Evolutionary conservation across 2,329 filamentous ascomycete species (phyloP).

Genomic region (Fusarium avenaceum): DNA sequence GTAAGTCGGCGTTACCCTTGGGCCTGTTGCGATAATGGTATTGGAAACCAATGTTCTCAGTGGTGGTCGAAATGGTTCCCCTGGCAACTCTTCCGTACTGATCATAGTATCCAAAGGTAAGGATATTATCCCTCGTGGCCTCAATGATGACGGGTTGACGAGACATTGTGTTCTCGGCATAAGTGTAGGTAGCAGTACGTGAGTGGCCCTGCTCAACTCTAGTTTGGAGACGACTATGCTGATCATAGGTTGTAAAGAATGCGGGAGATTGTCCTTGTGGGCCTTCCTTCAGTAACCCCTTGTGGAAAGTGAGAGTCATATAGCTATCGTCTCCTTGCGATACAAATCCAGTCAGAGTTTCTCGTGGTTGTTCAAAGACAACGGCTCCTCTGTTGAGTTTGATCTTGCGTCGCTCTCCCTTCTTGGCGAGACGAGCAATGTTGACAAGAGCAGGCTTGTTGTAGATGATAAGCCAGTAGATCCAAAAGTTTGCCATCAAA

Average conservation of each 20-base stretch:
- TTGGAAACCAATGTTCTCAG: conserved; percentile 27
- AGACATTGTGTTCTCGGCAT: conserved; percentile 18
- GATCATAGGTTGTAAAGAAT: conserved; percentile 6
- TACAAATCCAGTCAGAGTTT: conserved; percentile 5
- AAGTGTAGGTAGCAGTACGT: conserved; percentile 21
- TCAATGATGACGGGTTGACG: conserved; percentile 23
- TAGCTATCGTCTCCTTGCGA: conserved; percentile 3
- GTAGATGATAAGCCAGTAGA: conserved; percentile 7
- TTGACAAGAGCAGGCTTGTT: conserved; percentile 9
- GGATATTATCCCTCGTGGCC: conserved; percentile 4
- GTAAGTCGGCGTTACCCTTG: conserved; percentile 30
- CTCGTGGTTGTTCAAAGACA: neutral
- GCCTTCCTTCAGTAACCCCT: neutral
- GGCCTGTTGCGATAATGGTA: conserved; percentile 32
- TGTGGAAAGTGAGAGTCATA: conserved; percentile 9
- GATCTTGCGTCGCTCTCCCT: conserved; percentile 13
- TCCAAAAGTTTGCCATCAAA: neutral
- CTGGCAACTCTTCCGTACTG: conserved; percentile 30
- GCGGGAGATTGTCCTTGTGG: neutral
- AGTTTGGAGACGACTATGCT: neutral
- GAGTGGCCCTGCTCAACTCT: conserved; percentile 5
- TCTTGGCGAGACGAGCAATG: conserved; percentile 5
- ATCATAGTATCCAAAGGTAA: conserved; percentile 33
- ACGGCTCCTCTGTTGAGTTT: conserved; percentile 9
- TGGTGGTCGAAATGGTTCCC: conserved; percentile 11